A percentile compares a stretch with the other conserved stretches of the same genome.
phyloP scores from a whole-genome alignment of 116 monocot genomes.

The Trichopus zeylanicus region DNA sequence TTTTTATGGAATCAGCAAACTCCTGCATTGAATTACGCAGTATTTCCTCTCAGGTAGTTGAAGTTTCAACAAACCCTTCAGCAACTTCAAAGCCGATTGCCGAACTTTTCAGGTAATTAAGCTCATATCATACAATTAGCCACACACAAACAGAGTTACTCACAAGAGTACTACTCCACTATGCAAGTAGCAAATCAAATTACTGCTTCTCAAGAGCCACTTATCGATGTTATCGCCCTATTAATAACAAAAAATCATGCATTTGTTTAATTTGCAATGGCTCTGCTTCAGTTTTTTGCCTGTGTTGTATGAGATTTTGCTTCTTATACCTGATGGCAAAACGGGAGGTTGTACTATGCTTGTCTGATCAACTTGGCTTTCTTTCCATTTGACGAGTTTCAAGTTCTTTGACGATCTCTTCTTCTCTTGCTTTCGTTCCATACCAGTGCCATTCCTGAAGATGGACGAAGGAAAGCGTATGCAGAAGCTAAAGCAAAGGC shows the following conservation, averaged over 20 bases:
- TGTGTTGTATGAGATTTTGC: too few species aligned
- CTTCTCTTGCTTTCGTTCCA: not conserved
- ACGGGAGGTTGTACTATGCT: too few species aligned
- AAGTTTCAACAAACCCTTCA: slow-evolving; percentile 61
- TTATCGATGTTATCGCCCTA: not conserved
- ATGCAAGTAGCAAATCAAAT: too few species aligned
- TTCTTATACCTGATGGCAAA: too few species aligned
- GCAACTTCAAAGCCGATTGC: slow-evolving; percentile 39
- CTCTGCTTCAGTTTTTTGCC: too few species aligned
- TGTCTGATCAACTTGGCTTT: too few species aligned
- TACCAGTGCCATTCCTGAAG: slow-evolving; percentile 72
- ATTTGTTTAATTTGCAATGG: not conserved
- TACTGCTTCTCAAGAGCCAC: too few species aligned
- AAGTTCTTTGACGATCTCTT: not conserved
- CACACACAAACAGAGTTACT: too few species aligned
- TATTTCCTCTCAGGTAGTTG: slow-evolving; percentile 48
- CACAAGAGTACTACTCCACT: too few species aligned
- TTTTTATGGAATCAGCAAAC: not conserved
- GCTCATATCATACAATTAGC: not conserved
- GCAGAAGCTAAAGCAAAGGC: slow-evolving; percentile 65
- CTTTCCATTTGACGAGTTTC: too few species aligned
- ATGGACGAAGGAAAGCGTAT: slow-evolving; percentile 76
- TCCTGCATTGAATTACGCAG: not conserved
- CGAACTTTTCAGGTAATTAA: slow-evolving; percentile 65
- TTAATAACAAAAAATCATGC: not conserved